Base-by-base conservation (phyloP, 345 rosid species). In the Eucalyptus marginata region DNA sequence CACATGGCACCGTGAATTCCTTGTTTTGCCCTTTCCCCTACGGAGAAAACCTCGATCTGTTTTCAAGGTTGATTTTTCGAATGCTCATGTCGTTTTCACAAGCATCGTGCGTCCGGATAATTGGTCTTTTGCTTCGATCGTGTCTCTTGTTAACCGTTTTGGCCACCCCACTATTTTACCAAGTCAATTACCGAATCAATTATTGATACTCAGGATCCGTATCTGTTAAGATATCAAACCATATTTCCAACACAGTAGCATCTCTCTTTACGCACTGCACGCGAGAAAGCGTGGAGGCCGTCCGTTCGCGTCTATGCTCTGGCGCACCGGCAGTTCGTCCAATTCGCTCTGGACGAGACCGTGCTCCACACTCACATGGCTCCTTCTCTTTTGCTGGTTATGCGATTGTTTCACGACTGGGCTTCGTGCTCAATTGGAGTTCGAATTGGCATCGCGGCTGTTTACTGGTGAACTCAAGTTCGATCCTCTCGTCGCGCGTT, bases 331-430 rank as follows among this genome's bases (percentile, higher is more conserved):
- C 92, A 94, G 56, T 95, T 96, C 91, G 85, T 94, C 33, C 90
- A 96, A 14, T 95, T 95, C 89, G 96, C 96, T 89, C 71, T 96
- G 8, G 87, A 90, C 86, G 98, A 94, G 90, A 93, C 96, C 49
- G 92, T 88, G 88, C 90, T 90, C 40, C 93, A 87, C 68, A 51
- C 96, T 89, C 44, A 83, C 92, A 90, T 95, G 89, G 80, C 86
- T 43, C 94, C 98, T 91, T 97, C 98, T 87, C 95, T 93, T 50
- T 44, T 24, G 31, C 49, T 8, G 40, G 85, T 47, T 50, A 50
- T 36, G 31, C 62, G 66, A 62, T 50, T 79, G 43, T 29, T 20
- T 20, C 15, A 3, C 40, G 47, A 14, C 52, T n/a, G 12, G 25
- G 87, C 16, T 58, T 86, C 66, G 87, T 49, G 87, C 31, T 31